Evolutionary conservation across 768 basidiomycete species (phyloP).

Genomic region (Russula olivacea): DNA sequence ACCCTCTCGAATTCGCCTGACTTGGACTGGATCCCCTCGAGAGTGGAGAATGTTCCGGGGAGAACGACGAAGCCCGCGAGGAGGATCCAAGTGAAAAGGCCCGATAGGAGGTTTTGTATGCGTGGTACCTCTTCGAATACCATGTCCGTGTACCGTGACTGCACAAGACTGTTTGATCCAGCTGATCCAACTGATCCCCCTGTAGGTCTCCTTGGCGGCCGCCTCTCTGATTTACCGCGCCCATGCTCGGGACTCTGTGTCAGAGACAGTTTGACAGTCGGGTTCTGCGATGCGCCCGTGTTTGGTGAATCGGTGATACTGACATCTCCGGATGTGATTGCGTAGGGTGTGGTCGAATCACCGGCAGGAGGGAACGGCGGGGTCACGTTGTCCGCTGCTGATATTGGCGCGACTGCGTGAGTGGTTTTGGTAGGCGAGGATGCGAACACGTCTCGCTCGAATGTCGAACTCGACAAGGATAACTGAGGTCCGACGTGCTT

Average conservation of each 20-base stretch:
- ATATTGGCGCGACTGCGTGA: neutral
- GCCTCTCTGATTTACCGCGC: neutral
- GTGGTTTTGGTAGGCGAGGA: neutral
- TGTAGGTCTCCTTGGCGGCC: neutral
- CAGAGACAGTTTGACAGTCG: neutral
- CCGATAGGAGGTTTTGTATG: conserved; percentile 1
- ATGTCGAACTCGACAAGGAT: neutral
- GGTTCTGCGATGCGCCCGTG: neutral
- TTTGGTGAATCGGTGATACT: neutral
- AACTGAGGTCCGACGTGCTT: neutral
- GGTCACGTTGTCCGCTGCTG: neutral
- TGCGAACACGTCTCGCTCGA: neutral
- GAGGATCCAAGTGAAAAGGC: conserved; percentile 20
- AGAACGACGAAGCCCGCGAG: conserved; percentile 22
- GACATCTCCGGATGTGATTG: neutral
- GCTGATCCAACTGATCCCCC: neutral
- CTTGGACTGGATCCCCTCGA: neutral
- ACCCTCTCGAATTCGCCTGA: neutral
- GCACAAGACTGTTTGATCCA: neutral
- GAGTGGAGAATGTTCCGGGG: conserved; percentile 17
- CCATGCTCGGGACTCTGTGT: neutral
- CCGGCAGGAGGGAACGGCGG: neutral
- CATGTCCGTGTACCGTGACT: conserved; percentile 13
- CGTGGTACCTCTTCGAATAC: conserved; percentile 14
- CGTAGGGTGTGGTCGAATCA: neutral